Evolutionary conservation across 495 filamentous ascomycete genomes (phyloP).

Genomic region (Penicillium tannophilum): DNA sequence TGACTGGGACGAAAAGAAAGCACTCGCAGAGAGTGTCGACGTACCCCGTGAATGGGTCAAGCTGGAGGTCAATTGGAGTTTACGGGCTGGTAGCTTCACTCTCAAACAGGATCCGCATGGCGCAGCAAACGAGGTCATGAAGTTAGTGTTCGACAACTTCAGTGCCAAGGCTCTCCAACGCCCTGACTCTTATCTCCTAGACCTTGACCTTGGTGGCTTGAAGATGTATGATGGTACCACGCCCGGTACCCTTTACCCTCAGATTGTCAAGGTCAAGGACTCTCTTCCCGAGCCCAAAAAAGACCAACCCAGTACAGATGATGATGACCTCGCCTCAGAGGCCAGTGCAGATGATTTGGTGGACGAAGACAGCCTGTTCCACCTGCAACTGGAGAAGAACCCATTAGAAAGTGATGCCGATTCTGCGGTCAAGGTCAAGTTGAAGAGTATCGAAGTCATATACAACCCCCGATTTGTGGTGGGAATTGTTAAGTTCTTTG

Average conservation of each 20-base stretch:
- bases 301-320: constrained; percentile 48
- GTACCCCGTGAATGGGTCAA: constrained; percentile 88
- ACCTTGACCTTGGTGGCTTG: constrained; percentile 88
- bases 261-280: constrained; percentile 95
- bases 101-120: constrained; percentile 85
- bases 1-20: constrained; percentile 96
- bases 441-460: constrained; percentile 94
- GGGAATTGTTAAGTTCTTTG: constrained; percentile 90
- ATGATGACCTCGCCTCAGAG: constrained; percentile 63
- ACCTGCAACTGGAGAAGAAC: constrained; percentile 89
- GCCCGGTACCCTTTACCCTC: constrained; percentile 81
- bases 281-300: constrained; percentile 57
- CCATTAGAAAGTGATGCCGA: constrained; percentile 91
- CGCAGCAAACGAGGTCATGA: constrained; percentile 74
- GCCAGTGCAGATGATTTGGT: constrained; percentile 53
- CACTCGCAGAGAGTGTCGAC: constrained; percentile 82
- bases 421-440: constrained; percentile 81
- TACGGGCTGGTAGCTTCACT: constrained; percentile 92
- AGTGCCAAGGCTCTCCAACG: constrained; percentile 83
- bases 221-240: constrained; percentile 96
- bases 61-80: constrained; percentile 83
- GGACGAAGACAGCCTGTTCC: constrained; percentile 82
- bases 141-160: constrained; percentile 91
- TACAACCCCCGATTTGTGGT: constrained; percentile 94
- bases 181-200: constrained; percentile 83